Evolutionary conservation across 108 stramenopile species (phyloP).

Genomic region (Hondaea fermentalgiana): DNA sequence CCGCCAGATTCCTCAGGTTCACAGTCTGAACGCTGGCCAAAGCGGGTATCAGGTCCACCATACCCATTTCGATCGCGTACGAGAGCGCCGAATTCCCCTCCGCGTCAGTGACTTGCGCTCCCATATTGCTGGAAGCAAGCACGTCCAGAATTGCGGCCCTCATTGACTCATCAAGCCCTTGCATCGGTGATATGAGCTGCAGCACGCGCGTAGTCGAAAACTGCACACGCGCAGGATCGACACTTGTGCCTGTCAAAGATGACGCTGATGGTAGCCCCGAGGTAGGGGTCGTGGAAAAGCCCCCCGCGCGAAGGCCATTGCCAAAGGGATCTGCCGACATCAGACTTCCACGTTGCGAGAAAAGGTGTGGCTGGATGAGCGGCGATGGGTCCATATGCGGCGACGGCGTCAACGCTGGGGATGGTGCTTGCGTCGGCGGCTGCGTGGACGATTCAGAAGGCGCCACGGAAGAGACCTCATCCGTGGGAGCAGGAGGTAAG

Average conservation of each 20-base stretch:
- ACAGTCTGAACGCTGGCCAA: background rate
- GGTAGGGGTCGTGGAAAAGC: no score
- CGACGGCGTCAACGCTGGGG: no score
- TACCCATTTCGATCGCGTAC: background rate
- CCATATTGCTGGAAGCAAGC: background rate
- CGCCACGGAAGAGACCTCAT: no score
- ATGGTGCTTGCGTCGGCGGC: no score
- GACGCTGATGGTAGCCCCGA: no score
- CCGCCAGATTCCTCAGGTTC: background rate
- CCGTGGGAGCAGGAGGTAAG: no score
- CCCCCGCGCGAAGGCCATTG: no score
- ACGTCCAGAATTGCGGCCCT: background rate
- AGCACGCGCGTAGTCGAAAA: background rate
- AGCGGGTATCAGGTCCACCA: background rate
- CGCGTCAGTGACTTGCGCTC: background rate
- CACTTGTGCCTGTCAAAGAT: background rate
- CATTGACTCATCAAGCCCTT: background rate
- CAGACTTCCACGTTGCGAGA: no score
- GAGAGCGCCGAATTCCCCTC: background rate
- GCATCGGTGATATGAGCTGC: background rate
- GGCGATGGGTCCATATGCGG: no score
- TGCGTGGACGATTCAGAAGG: no score
- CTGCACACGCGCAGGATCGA: background rate
- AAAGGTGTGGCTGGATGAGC: no score
- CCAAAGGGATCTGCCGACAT: no score